Base-by-base conservation (phyloP, 2,329 filamentous ascomycete genomes). In the Pseudogymnoascus sp. region DNA sequence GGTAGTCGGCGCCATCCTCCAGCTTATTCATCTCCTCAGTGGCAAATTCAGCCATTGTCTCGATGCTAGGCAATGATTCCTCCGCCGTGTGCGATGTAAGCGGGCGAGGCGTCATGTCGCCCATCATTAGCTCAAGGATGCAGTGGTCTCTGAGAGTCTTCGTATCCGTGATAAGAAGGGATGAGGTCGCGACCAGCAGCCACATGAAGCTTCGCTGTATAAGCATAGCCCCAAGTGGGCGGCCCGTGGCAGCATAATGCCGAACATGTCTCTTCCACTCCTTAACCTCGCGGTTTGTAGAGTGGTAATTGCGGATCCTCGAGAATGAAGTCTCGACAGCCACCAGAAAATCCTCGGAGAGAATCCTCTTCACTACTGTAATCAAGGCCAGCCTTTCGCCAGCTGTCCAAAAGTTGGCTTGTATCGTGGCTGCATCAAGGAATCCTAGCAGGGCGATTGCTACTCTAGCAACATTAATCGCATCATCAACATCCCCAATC, bases 401-500 rank as follows among this genome's bases (percentile, higher is more conserved):
- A 1, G 88, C 79, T 63, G 79, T 85, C 91, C 92, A 99, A 69
- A 97, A 93, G 65, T 87, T 84, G 8, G 88, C 84, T 71, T 92
- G 85, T 5, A 86, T 84, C 3, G 92, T 86, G 3, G 89, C 87
- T 21, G 92, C 92, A 71, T 93, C 86, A 60, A 99, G 77, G 71
- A 99, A 97, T 0, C 94, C 95, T 25, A 96, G 77, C n/a, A 99
- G 78, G 0, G 93, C 93, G 58, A 96, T 84, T 5, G 89, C 85
- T 66, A 96, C 84, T 15, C 89, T 91, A 60, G 91, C 85, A 60
- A 89, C 84, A 29, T 85, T 80, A 62, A 88, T 79, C 60, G 87
- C 85, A 69, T 90, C 85, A 61, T 88, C 86, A 61, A 84, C 83
- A 27, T 74, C 72, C 12, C 69, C 68, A 59, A 70, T 69, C 61